phyloP scores from a whole-genome alignment of 148 eudicot species.

The Fagopyrum esculentum region DNA sequence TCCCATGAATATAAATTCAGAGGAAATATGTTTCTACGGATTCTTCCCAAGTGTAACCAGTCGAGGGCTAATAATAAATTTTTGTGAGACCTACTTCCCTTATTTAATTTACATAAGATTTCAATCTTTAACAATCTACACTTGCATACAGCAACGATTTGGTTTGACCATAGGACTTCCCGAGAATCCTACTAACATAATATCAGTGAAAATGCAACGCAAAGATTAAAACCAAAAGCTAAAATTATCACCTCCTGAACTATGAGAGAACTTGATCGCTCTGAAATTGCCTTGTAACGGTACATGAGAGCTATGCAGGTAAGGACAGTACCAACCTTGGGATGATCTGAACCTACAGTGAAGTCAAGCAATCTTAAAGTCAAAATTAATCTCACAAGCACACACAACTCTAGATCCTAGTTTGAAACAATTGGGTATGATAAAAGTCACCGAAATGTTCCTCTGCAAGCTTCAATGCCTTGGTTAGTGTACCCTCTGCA shows the following conservation, averaged over 20 bases:
- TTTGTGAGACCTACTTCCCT: neutral
- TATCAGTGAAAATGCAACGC: neutral
- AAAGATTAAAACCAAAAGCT: neutral
- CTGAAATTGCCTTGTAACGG: slow-evolving; percentile 61
- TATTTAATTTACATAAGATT: neutral
- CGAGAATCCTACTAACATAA: neutral
- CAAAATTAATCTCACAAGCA: neutral
- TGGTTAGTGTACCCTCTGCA: slow-evolving; percentile 70
- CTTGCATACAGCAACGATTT: neutral
- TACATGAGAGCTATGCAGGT: slow-evolving; percentile 96
- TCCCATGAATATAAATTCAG: too few relatives aligned
- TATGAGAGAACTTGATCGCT: slow-evolving; percentile 75
- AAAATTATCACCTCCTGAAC: slow-evolving; percentile 74
- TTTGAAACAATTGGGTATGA: slow-evolving; percentile 7
- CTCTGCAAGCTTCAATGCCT: slow-evolving; percentile 67
- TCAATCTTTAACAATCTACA: neutral
- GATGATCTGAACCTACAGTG: slow-evolving; percentile 64
- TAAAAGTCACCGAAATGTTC: slow-evolving; percentile 51
- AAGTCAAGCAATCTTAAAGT: neutral
- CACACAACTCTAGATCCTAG: neutral
- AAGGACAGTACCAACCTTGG: slow-evolving; percentile 77
- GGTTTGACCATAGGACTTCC: neutral
- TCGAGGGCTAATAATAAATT: neutral
- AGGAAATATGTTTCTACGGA: too few relatives aligned
- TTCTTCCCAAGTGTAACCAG: too few relatives aligned